Base-by-base conservation (phyloP, 768 basidiomycete genomes). In the Boletus rufocinnamomeus region DNA sequence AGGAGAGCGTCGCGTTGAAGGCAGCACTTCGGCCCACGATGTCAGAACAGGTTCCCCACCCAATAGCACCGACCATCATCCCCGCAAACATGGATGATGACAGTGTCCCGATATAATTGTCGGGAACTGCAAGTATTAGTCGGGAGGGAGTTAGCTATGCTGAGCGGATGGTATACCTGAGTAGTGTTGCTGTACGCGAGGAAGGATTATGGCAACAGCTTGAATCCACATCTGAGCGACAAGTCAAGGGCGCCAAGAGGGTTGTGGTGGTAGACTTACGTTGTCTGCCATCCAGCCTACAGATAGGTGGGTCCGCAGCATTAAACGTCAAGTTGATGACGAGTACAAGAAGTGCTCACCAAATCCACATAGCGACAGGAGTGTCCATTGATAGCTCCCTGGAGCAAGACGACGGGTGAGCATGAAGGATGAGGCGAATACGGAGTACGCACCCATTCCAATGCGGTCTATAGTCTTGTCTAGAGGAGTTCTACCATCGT, bases 61-160 rank as follows among this genome's bases (percentile, higher is more conserved):
- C 91, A 10, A 95, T 75, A 1, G 92, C 90, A 2, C 95, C 93
- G 51, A 97, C 69, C 94, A 98, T 97, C 96, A 98, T 98, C n/a
- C 96, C 93, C 13, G 82, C 86, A 68, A 95, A 95, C 83, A 93
- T 94, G 4, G 89, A 86, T 4, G 93, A 91, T 0, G 94, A 95
- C 16, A 98, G 75, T 1, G 81, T 71, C 25, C 95, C 96, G 50
- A 95, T 91, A 62, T 84, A 84, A 48, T 78, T 80, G 69, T 94
- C 88, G 32, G 85, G 82, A 8, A 92, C 89, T 88, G 69, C 49
- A 64, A 55, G 47, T 51, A 52, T 60, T 44, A 64, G 65, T 64
- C 54, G 63, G 63, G 54, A 61, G 52, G 34, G 57, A 57, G 57
- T 14, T 38, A 23, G 53, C 27, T 27, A 56, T 25, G 55, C 35